phyloP scores from a whole-genome alignment of 1,284 basidiomycete species.

The Papiliotrema fonsecae region DNA sequence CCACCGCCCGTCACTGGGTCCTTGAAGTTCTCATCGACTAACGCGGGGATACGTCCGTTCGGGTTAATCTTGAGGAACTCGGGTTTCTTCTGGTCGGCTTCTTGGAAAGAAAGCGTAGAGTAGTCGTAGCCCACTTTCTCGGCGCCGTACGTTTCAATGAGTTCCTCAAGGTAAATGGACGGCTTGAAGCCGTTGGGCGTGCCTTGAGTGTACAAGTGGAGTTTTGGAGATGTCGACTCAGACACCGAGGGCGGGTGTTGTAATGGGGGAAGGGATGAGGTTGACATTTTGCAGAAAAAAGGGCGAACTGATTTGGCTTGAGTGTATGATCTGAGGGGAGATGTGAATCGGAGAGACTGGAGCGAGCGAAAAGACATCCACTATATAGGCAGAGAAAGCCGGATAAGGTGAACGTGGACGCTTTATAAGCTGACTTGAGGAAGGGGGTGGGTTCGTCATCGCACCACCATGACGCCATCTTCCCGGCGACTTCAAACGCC shows the following conservation, averaged over 20 bases:
- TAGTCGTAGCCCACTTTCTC: slow-evolving; percentile 58
- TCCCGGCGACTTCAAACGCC: no score
- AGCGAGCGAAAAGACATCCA: no score
- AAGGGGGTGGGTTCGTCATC: no score
- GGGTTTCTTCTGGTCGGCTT: slow-evolving; percentile 54
- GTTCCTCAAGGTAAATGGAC: slow-evolving; percentile 64
- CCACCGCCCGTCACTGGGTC: slow-evolving; percentile 49
- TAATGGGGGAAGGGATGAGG: slow-evolving; percentile 8
- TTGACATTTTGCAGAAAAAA: no score
- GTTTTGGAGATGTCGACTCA: slow-evolving; percentile 20
- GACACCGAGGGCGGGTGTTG: slow-evolving; percentile 24
- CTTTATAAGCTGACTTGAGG: no score
- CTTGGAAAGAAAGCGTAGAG: slow-evolving; percentile 53
- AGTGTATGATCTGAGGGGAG: no score
- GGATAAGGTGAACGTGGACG: no score
- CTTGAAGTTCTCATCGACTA: slow-evolving; percentile 44
- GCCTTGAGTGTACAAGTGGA: slow-evolving; percentile 59
- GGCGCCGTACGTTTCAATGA: slow-evolving; percentile 56
- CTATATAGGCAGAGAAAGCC: no score
- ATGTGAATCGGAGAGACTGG: no score
- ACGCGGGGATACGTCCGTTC: slow-evolving; percentile 61
- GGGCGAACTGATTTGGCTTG: no score
- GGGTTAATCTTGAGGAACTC: slow-evolving; percentile 64
- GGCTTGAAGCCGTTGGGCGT: slow-evolving; percentile 64
- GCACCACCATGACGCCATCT: no score